Conservation (phyloP, 108 stramenopile species). For the Fragilaria crotonensis region DNA sequence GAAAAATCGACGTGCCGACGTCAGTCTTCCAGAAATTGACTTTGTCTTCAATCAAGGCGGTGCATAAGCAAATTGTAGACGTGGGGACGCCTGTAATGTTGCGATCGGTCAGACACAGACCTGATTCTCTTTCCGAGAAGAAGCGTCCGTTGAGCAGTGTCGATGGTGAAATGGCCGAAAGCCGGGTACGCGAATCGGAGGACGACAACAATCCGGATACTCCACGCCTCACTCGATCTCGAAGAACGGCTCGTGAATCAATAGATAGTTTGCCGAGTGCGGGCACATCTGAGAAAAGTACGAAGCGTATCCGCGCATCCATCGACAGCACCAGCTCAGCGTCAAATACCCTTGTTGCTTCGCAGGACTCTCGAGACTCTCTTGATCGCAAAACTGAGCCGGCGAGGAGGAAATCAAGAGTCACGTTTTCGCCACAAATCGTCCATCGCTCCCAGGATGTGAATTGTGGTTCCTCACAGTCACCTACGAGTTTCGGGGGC, state of each 20-base stretch:
- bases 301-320: neutral
- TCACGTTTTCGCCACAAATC: neutral
- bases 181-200: neutral
- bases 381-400: neutral
- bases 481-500: conserved; percentile 11
- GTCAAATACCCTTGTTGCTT: neutral
- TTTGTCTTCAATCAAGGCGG: neutral
- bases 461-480: neutral
- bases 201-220: neutral
- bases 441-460: conserved; percentile 19
- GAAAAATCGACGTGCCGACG: conserved; percentile 53
- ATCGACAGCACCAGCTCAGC: neutral
- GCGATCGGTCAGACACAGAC: conserved; percentile 1
- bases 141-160: neutral
- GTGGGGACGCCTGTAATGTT: neutral
- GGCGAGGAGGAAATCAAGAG: neutral
- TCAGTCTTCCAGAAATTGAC: conserved; percentile 17
- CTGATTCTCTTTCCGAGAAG: no score
- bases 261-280: neutral
- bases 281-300: neutral
- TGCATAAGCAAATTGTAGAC: neutral
- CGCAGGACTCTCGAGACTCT: neutral
- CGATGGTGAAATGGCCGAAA: neutral
- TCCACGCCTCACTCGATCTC: neutral
- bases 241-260: neutral